Evolutionary conservation across 495 filamentous ascomycete species (phyloP).

Genomic region (Hypoxylon cercidicola): DNA sequence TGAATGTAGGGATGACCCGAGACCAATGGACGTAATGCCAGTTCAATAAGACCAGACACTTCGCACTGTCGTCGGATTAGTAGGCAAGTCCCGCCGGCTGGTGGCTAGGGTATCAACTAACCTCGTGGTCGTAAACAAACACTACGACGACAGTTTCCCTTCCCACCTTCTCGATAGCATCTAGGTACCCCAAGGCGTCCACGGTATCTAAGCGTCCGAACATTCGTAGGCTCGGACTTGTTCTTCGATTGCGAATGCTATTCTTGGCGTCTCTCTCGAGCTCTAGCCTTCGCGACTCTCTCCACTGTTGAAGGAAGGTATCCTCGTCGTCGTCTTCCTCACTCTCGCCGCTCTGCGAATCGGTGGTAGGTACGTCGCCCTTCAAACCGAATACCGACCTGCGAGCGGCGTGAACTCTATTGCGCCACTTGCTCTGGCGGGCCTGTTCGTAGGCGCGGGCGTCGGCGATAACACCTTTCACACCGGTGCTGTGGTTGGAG

Average conservation of each 20-base stretch:
- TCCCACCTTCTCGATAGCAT: slow-evolving; percentile 90
- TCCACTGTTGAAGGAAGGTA: slow-evolving; percentile 84
- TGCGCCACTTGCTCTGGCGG: slow-evolving; percentile 70
- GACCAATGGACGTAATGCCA: slow-evolving; percentile 77
- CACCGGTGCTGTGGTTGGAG: slow-evolving; percentile 81
- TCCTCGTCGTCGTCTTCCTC: slow-evolving; percentile 78
- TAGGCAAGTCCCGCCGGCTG: slow-evolving; percentile 5
- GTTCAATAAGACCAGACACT: slow-evolving; percentile 79
- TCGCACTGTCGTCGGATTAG: slow-evolving; percentile 66
- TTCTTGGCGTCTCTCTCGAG: slow-evolving; percentile 65
- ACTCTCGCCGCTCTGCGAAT: slow-evolving; percentile 55
- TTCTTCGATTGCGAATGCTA: slow-evolving; percentile 63
- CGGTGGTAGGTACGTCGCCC: slow-evolving; percentile 10
- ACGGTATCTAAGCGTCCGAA: slow-evolving; percentile 85
- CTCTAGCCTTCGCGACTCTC: slow-evolving; percentile 79
- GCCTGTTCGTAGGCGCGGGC: slow-evolving; percentile 90
- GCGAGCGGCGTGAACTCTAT: slow-evolving; percentile 54
- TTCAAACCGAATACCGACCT: slow-evolving; percentile 55
- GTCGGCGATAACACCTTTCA: slow-evolving; percentile 98
- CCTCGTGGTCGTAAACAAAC: slow-evolving; percentile 90
- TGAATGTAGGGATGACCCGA: slow-evolving; percentile 73
- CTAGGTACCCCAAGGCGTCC: slow-evolving; percentile 90
- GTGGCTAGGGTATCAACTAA: slow-evolving; percentile 55
- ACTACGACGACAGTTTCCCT: slow-evolving; percentile 91
- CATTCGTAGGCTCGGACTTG: slow-evolving; percentile 75